A percentile compares a stretch with the other conserved stretches of the same genome.
Evolutionary conservation across 2,329 filamentous ascomycete genomes (phyloP).

Genomic region (Penicillium janthinellum): DNA sequence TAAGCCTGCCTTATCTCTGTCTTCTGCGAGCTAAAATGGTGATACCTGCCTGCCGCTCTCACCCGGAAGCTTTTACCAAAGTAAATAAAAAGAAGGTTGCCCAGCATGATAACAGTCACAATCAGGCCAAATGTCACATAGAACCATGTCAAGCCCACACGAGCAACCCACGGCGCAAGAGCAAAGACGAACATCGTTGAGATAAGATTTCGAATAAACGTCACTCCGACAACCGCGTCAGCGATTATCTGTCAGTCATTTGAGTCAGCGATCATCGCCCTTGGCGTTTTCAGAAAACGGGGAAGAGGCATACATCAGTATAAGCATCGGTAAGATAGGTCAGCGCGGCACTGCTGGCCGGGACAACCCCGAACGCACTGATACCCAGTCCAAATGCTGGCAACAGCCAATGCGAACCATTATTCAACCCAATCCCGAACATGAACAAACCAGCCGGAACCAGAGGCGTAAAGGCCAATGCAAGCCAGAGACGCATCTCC

Average conservation of each 20-base stretch:
- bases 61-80: conserved; percentile 39
- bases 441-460: conserved; percentile 41
- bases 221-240: conserved; percentile 50
- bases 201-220: conserved; percentile 50
- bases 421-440: conserved; percentile 41
- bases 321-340: conserved; percentile 36
- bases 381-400: conserved; percentile 21
- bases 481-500: conserved; percentile 47
- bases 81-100: conserved; percentile 22
- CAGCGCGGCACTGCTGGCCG: conserved; percentile 28
- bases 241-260: conserved; percentile 45
- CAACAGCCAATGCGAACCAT: conserved; percentile 27
- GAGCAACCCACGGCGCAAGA: conserved; percentile 43
- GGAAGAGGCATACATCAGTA: conserved; percentile 26
- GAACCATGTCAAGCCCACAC: conserved; percentile 44
- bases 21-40: conserved; percentile 32
- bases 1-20: too few species aligned
- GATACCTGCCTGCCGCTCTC: conserved; percentile 36
- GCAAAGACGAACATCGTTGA: conserved; percentile 51
- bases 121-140: conserved; percentile 45
- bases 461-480: conserved; percentile 30
- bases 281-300: too few species aligned
- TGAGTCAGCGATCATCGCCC: too few species aligned
- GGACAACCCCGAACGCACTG: conserved; percentile 27
- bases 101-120: conserved; percentile 24